phyloP scores from a whole-genome alignment of 306 rosid genomes.

The Prunus davidiana region DNA sequence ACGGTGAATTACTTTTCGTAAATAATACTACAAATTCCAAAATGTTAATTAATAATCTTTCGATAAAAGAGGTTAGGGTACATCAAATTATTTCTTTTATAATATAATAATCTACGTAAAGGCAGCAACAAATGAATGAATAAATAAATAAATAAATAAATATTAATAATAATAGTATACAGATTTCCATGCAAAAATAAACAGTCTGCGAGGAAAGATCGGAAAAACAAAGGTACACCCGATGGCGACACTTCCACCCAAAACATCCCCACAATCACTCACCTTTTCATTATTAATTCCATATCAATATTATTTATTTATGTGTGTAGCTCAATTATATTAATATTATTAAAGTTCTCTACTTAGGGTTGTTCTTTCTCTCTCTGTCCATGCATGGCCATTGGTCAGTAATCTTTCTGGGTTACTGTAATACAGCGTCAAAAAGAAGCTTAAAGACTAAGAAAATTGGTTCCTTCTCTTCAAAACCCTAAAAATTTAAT shows the following conservation, averaged over 20 bases:
- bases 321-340: not conserved
- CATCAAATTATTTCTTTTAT: not conserved
- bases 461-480: conserved; percentile 36
- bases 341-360: conserved; percentile 9
- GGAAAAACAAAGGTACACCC: conserved; percentile 56
- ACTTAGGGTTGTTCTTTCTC: conserved; percentile 27
- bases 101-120: not conserved
- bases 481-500: conserved; percentile 36
- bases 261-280: conserved; percentile 56
- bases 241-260: conserved; percentile 84
- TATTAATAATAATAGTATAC: not conserved
- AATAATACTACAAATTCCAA: not conserved
- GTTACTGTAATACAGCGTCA: conserved; percentile 25
- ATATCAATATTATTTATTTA: conserved; percentile 15
- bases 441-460: conserved; percentile 45
- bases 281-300: conserved; percentile 44
- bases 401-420: conserved; percentile 26
- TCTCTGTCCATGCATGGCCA: conserved; percentile 37
- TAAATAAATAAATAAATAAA: not conserved
- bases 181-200: conserved; percentile 30
- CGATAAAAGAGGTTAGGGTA: not conserved
- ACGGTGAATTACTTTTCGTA: not conserved
- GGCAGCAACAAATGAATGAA: not conserved
- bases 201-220: conserved; percentile 32
- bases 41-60: not conserved